These are phyloP conservation scores for Aureobasidium namibiae DNA, from an alignment of 2,329 filamentous ascomycete genomes.

Conservation along the genomic window DNA sequence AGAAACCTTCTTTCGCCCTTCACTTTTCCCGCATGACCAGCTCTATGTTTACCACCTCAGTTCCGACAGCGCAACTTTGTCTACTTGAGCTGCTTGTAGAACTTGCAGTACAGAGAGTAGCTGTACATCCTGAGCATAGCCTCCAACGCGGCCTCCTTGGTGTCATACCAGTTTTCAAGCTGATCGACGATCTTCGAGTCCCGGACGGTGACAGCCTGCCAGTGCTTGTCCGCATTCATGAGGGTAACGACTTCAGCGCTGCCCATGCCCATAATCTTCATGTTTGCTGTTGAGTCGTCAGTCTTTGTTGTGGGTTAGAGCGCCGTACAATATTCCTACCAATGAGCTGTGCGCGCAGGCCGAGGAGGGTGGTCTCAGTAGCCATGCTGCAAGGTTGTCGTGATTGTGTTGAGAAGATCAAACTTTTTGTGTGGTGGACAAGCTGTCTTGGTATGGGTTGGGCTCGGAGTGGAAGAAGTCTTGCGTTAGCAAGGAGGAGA, in stretches of 20 bases:
- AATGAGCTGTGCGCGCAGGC: not conserved
- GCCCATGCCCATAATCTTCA: not conserved
- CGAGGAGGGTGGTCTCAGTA: not conserved
- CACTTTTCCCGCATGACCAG: not conserved
- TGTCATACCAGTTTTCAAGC: not conserved
- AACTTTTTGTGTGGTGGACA: too few species aligned
- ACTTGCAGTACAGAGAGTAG: not conserved
- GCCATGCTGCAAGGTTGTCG: not conserved
- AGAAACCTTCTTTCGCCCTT: not conserved
- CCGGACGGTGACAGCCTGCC: not conserved
- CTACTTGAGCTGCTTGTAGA: not conserved
- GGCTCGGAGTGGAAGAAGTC: too few species aligned
- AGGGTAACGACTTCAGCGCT: not conserved
- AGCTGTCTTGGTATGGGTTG: too few species aligned
- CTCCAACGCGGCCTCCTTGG: not conserved
- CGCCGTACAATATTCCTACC: not conserved
- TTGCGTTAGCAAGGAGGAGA: too few species aligned
- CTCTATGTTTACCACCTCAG: too few species aligned
- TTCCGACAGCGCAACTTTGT: too few species aligned
- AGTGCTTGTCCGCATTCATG: not conserved
- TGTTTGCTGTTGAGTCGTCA: not conserved
- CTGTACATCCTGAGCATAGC: not conserved
- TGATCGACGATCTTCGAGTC: too few species aligned
- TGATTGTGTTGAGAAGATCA: not conserved
- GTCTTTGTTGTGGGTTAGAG: too few species aligned